Conservation (phyloP, 2,329 filamentous ascomycete genomes). For the Colletotrichum chlorophyti region DNA sequence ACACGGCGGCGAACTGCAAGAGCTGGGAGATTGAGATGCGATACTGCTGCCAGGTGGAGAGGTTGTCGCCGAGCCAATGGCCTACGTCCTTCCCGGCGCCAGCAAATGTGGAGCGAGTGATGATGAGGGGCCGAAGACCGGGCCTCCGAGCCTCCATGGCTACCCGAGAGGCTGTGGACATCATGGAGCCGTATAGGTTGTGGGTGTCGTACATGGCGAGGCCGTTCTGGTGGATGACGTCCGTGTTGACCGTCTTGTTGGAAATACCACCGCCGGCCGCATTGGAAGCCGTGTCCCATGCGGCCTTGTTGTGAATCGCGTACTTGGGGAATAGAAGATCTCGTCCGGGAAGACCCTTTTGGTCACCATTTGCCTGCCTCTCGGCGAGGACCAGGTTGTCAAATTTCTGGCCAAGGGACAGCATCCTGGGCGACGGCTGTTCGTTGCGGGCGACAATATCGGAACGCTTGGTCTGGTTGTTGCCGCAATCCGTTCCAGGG, state of each 20-base stretch:
- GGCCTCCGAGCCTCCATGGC: conserved; percentile 74
- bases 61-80: conserved; percentile 67
- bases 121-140: conserved; percentile 69
- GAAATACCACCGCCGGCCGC: conserved; percentile 50
- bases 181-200: conserved; percentile 78
- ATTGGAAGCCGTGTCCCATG: conserved; percentile 41
- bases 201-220: conserved; percentile 77
- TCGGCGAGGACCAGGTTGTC: conserved; percentile 25
- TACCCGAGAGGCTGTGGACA: conserved; percentile 69
- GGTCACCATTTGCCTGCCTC: conserved; percentile 42
- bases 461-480: conserved; percentile 19
- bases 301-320: conserved; percentile 67
- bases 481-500: conserved; percentile 17
- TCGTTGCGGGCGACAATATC: conserved; percentile 1
- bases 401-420: neutral
- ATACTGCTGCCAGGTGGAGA: conserved; percentile 62
- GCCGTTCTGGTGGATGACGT: conserved; percentile 73
- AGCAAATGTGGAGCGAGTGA: conserved; percentile 79
- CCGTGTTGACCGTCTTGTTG: conserved; percentile 69
- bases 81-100: conserved; percentile 71
- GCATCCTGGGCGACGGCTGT: neutral
- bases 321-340: conserved; percentile 72
- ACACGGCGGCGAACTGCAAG: conserved; percentile 55
- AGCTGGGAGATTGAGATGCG: conserved; percentile 37
- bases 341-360: conserved; percentile 65